These are phyloP conservation scores for Podaxis mareebaensis DNA, from an alignment of 768 basidiomycete species.

Conservation along the genomic window DNA sequence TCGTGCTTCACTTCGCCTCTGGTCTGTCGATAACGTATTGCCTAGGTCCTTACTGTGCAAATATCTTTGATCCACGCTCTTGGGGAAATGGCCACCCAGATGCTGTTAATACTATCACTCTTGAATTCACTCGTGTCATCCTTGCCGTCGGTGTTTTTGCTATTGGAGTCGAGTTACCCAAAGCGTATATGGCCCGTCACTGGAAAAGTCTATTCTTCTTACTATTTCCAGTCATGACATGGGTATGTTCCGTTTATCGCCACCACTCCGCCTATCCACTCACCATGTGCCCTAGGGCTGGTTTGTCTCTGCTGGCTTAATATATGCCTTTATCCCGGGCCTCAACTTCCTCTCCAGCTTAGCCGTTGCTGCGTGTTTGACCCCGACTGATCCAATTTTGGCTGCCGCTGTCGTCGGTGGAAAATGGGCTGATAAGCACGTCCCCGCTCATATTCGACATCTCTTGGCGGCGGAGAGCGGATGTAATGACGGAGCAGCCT, in stretches of 20 bases:
- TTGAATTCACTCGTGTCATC: slow-evolving; percentile 91
- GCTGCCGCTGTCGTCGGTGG: slow-evolving; percentile 93
- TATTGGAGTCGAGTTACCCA: slow-evolving; percentile 96
- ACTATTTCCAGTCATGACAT: slow-evolving; percentile 80
- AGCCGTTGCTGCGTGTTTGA: slow-evolving; percentile 89
- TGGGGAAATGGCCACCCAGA: slow-evolving; percentile 61
- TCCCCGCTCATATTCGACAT: slow-evolving; percentile 77
- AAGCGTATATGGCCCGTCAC: slow-evolving; percentile 91
- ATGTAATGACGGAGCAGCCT: slow-evolving; percentile 96
- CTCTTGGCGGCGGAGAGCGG: slow-evolving; percentile 77
- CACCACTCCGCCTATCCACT: slow-evolving; percentile 11
- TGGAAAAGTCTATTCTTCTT: slow-evolving; percentile 90
- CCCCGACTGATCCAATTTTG: slow-evolving; percentile 93
- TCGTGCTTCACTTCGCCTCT: slow-evolving; percentile 15
- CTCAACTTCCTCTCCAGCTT: slow-evolving; percentile 88
- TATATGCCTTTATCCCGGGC: slow-evolving; percentile 88
- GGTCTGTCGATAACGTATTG: slow-evolving; percentile 11
- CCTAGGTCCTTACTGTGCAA: slow-evolving; percentile 78
- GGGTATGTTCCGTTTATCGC: slow-evolving; percentile 50
- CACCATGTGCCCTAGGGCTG: slow-evolving; percentile 62
- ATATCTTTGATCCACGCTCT: slow-evolving; percentile 77
- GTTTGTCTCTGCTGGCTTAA: slow-evolving; percentile 90
- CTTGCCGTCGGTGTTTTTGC: slow-evolving; percentile 97
- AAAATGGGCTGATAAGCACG: slow-evolving; percentile 97
- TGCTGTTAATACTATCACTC: slow-evolving; percentile 71